phyloP scores from a whole-genome alignment of 1,284 basidiomycete species.

The Pascua guehoae region DNA sequence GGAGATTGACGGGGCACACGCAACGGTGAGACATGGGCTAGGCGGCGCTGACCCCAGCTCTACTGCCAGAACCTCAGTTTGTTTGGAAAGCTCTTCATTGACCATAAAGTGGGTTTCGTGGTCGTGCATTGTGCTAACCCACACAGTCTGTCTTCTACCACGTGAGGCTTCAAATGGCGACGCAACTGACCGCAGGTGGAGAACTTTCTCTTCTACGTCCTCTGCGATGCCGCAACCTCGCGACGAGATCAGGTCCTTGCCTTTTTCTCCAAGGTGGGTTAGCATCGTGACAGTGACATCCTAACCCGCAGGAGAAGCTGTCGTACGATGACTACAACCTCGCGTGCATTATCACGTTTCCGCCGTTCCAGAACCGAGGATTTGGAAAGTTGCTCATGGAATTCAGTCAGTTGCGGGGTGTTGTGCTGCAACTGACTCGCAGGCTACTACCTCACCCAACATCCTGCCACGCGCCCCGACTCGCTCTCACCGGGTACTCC shows the following conservation, averaged over 20 bases:
- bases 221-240: conserved; percentile 75
- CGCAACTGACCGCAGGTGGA: conserved; percentile 28
- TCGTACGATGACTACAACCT: conserved; percentile 97
- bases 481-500: conserved; percentile 82
- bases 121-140: conserved; percentile 2
- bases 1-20: conserved; percentile 86
- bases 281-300: not conserved
- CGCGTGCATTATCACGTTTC: conserved; percentile 92
- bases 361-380: conserved; percentile 83
- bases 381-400: conserved; percentile 97
- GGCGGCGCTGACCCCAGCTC: conserved; percentile 55
- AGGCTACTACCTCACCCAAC: conserved; percentile 88
- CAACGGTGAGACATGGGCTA: conserved; percentile 61
- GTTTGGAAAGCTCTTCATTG: conserved; percentile 98
- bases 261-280: conserved; percentile 84
- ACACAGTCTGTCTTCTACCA: conserved; percentile 86
- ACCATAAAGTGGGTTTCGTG: conserved; percentile 63
- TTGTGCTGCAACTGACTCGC: not conserved
- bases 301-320: conserved; percentile 65
- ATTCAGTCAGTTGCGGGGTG: conserved; percentile 75
- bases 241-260: conserved; percentile 79
- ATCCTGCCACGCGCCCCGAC: conserved; percentile 39
- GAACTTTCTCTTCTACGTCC: conserved; percentile 78
- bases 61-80: conserved; percentile 94
- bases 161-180: conserved; percentile 14